A percentile compares a stretch with the other conserved stretches of the same genome.
Evolutionary conservation across 1,284 basidiomycete genomes (phyloP).

Genomic region (Sporisorium iseilematis-ciliati): DNA sequence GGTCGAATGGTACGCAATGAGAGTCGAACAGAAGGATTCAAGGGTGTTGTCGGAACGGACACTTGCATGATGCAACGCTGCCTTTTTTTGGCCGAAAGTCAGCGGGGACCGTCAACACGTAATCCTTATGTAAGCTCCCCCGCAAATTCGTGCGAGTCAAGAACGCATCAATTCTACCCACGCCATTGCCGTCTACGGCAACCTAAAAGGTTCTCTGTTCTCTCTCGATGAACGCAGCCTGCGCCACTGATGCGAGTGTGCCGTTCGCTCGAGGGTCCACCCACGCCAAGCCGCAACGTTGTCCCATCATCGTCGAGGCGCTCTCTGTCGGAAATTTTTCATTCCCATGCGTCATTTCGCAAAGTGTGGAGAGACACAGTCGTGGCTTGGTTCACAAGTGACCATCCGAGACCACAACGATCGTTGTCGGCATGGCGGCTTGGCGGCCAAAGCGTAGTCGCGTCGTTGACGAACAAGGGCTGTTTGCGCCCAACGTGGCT

Average conservation of each 20-base stretch:
- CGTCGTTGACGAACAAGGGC: not conserved
- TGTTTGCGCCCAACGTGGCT: not conserved
- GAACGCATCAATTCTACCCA: not conserved
- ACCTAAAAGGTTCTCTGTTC: not conserved
- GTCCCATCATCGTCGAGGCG: not conserved
- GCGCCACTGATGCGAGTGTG: constrained; percentile 2
- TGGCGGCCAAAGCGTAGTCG: not conserved
- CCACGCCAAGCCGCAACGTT: constrained; percentile 7
- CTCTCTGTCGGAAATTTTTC: not conserved
- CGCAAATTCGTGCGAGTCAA: not conserved
- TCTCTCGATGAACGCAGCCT: not conserved
- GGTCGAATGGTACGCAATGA: not conserved
- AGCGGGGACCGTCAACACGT: not conserved
- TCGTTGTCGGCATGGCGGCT: constrained; percentile 5
- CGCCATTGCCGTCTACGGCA: not conserved
- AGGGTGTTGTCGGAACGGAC: not conserved
- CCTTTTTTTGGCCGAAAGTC: not conserved
- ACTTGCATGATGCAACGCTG: constrained; percentile 1
- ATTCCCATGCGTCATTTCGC: not conserved
- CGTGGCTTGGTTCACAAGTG: not conserved
- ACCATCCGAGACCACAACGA: not conserved
- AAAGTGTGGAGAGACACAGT: not conserved
- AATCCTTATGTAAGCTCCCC: not conserved
- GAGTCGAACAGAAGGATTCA: not conserved
- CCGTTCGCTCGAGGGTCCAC: not conserved